These are phyloP conservation scores for Cinnamomum micranthum DNA, from an alignment of 164 flowering plant species.

Conservation along the genomic window DNA sequence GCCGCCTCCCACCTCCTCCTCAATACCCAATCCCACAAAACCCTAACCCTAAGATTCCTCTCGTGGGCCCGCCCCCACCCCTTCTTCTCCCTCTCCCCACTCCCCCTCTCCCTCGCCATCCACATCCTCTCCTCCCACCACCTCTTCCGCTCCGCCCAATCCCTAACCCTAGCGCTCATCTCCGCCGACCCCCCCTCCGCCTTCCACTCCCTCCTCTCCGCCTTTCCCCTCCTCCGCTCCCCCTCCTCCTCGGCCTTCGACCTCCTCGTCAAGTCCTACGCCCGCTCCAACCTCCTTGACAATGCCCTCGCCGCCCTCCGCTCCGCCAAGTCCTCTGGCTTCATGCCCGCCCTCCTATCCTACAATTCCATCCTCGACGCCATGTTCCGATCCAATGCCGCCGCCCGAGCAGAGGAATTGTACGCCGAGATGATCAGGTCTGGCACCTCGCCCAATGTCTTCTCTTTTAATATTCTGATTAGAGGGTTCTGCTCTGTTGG, in stretches of 20 bases:
- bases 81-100: slow-evolving; percentile 44
- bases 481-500: slow-evolving; percentile 53
- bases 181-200: slow-evolving; percentile 21
- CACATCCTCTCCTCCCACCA: slow-evolving; percentile 75
- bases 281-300: slow-evolving; percentile 40
- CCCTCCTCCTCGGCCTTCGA: slow-evolving; percentile 70
- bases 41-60: slow-evolving; percentile 53
- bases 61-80: slow-evolving; percentile 46
- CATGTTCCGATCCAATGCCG: slow-evolving; percentile 31
- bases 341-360: slow-evolving; percentile 75
- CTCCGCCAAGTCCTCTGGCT: slow-evolving; percentile 54
- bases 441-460: slow-evolving; percentile 68
- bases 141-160: slow-evolving; percentile 61
- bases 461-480: slow-evolving; percentile 68
- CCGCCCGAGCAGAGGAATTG: slow-evolving; percentile 35
- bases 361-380: slow-evolving; percentile 72
- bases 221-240: slow-evolving; percentile 46
- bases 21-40: slow-evolving; percentile 45
- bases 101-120: slow-evolving; percentile 50
- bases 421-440: slow-evolving; percentile 45
- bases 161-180: slow-evolving; percentile 48
- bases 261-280: slow-evolving; percentile 64
- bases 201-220: slow-evolving; percentile 48
- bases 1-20: slow-evolving; percentile 56
- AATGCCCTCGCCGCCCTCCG: slow-evolving; percentile 44